Evolutionary conservation across 2,329 filamentous ascomycete genomes (phyloP).

Genomic region (Penicillium olsonii): DNA sequence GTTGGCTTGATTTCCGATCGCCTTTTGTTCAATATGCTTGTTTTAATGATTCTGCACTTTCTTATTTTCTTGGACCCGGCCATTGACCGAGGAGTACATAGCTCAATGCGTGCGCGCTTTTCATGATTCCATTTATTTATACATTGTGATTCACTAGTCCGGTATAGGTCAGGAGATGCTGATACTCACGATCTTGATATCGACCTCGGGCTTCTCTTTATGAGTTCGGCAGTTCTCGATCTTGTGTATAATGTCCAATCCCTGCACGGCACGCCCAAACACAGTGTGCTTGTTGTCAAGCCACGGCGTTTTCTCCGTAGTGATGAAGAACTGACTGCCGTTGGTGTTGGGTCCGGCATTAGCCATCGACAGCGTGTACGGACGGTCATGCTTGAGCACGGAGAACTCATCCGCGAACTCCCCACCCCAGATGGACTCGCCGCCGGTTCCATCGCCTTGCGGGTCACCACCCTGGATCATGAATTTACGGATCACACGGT

Average conservation of each 20-base stretch:
- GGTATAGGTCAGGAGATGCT: constrained; percentile 25
- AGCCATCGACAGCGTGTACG: constrained; percentile 96
- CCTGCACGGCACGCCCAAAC: constrained; percentile 86
- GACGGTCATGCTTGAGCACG: constrained; percentile 87
- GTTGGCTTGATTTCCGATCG: constrained; percentile 9
- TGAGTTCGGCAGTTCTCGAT: constrained; percentile 89
- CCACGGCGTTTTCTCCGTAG: constrained; percentile 96
- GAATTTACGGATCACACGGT: constrained; percentile 95
- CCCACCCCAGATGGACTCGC: constrained; percentile 88
- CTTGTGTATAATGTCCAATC: constrained; percentile 90
- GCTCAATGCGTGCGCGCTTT: constrained; percentile 1
- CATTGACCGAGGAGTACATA: constrained; percentile 1
- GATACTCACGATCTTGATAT: constrained; percentile 96
- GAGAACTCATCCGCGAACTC: constrained; percentile 95
- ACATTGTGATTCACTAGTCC: neutral
- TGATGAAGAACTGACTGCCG: constrained; percentile 97
- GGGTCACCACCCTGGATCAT: constrained; percentile 93
- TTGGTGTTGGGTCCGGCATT: constrained; percentile 96
- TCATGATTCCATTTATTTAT: constrained; percentile 1
- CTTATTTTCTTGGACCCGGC: neutral
- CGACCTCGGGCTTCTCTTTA: constrained; percentile 92
- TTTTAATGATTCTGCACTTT: neutral
- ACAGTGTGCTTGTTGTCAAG: constrained; percentile 95
- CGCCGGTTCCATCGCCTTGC: constrained; percentile 83
- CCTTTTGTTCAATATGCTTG: constrained; percentile 2